Conservation (phyloP, 2,329 filamentous ascomycete species). For the Cercospora sesami region DNA sequence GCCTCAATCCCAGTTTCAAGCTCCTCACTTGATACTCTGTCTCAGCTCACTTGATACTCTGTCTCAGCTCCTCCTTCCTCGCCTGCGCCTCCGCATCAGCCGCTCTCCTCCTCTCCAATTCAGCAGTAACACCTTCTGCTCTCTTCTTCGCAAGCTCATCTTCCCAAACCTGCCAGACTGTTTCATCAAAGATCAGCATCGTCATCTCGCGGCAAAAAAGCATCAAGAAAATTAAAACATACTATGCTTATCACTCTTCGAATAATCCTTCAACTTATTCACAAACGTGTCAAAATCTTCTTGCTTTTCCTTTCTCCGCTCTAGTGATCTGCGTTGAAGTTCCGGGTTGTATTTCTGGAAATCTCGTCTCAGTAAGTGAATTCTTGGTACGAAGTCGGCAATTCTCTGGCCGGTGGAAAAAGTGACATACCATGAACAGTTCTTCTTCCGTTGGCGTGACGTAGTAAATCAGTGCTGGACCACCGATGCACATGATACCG, state of each 20-base stretch:
- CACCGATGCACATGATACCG: slow-evolving; percentile 71
- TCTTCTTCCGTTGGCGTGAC: slow-evolving; percentile 86
- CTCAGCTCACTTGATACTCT: slow-evolving; percentile 34
- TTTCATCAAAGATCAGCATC: neutral
- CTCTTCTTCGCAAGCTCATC: slow-evolving; percentile 34
- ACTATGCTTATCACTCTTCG: slow-evolving; percentile 91
- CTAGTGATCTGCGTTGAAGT: slow-evolving; percentile 83
- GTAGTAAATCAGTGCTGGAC: slow-evolving; percentile 79
- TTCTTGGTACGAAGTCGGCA: neutral
- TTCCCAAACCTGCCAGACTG: slow-evolving; percentile 43
- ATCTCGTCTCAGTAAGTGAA: neutral
- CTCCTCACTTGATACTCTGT: too few species aligned
- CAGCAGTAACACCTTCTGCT: slow-evolving; percentile 29
- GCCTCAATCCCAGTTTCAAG: too few species aligned
- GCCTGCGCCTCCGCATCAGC: slow-evolving; percentile 35
- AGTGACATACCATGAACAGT: slow-evolving; percentile 63
- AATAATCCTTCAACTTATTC: slow-evolving; percentile 77
- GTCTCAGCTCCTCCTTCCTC: slow-evolving; percentile 37
- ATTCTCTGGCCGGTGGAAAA: neutral
- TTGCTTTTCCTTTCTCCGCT: slow-evolving; percentile 70
- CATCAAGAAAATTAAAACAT: slow-evolving; percentile 41
- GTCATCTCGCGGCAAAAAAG: neutral
- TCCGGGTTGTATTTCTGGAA: slow-evolving; percentile 82
- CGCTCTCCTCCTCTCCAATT: slow-evolving; percentile 36
- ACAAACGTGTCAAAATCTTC: slow-evolving; percentile 92